These are phyloP conservation scores for Brassica hybrid DNA, from an alignment of 441 rosid species.

Conservation along the genomic window DNA sequence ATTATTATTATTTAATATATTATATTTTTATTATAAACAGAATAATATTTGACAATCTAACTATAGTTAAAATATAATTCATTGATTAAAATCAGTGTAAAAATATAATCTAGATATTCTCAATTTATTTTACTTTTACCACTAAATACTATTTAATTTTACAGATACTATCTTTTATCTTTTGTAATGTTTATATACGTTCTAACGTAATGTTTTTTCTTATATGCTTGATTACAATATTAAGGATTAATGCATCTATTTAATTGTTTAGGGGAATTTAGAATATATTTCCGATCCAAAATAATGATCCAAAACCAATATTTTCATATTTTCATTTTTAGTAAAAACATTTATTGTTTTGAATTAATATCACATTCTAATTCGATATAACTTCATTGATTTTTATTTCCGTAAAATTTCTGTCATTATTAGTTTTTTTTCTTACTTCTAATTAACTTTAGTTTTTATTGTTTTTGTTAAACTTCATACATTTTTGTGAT, in stretches of 20 bases:
- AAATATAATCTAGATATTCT: background rate
- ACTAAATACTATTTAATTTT: too few relatives aligned
- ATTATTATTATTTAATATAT: too few relatives aligned
- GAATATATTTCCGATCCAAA: background rate
- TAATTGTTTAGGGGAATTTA: background rate
- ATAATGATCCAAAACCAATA: background rate
- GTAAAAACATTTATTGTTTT: background rate
- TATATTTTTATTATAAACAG: too few relatives aligned
- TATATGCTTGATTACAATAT: too few relatives aligned
- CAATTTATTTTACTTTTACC: too few relatives aligned
- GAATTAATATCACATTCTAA: background rate
- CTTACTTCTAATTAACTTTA: background rate
- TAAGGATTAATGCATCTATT: background rate
- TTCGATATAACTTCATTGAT: background rate
- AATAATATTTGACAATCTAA: too few relatives aligned
- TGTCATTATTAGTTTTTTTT: too few relatives aligned
- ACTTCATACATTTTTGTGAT: background rate
- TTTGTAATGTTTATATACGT: too few relatives aligned
- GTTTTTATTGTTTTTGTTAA: background rate
- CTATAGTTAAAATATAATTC: background rate
- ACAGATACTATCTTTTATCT: too few relatives aligned
- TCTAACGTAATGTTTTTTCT: background rate
- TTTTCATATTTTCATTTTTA: background rate
- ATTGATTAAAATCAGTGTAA: background rate
- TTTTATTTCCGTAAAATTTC: background rate